Conservation (phyloP, 2,329 filamentous ascomycete genomes). For the Nannizzia gypsea region DNA sequence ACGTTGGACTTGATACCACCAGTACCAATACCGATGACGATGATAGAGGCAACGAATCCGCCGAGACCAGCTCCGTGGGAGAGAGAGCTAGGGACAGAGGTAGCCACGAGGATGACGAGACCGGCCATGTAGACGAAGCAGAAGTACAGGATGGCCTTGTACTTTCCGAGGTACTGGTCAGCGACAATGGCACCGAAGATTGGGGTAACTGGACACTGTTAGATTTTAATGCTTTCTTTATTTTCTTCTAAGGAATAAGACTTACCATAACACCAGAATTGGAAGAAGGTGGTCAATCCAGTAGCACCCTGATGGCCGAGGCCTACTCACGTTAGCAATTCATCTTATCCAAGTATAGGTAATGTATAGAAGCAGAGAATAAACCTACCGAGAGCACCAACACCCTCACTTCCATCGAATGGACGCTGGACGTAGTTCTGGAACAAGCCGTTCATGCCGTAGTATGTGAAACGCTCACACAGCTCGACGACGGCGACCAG, state of each 20-base stretch:
- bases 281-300: conserved; percentile 42
- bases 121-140: conserved; percentile 48
- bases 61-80: conserved; percentile 41
- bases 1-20: conserved; percentile 59
- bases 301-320: conserved; percentile 36
- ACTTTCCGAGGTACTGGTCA: conserved; percentile 50
- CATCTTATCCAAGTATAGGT: too few relatives aligned
- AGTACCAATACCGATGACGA: conserved; percentile 55
- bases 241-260: neutral
- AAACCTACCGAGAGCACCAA: conserved; percentile 31
- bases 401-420: conserved; percentile 28
- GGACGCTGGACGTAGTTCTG: conserved; percentile 44
- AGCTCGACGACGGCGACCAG: conserved; percentile 47
- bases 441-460: conserved; percentile 43
- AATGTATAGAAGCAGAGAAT: neutral
- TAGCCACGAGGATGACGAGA: conserved; percentile 43
- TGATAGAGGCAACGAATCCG: conserved; percentile 45
- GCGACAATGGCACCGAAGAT: conserved; percentile 48
- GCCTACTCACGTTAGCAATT: conserved; percentile 11
- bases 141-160: conserved; percentile 48
- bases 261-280: conserved; percentile 43
- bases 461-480: conserved; percentile 49
- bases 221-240: too few relatives aligned
- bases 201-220: conserved; percentile 36
- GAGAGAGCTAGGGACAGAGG: conserved; percentile 43